Conservation (phyloP, 2,329 filamentous ascomycete genomes). For the Celoporthe dispersa region DNA sequence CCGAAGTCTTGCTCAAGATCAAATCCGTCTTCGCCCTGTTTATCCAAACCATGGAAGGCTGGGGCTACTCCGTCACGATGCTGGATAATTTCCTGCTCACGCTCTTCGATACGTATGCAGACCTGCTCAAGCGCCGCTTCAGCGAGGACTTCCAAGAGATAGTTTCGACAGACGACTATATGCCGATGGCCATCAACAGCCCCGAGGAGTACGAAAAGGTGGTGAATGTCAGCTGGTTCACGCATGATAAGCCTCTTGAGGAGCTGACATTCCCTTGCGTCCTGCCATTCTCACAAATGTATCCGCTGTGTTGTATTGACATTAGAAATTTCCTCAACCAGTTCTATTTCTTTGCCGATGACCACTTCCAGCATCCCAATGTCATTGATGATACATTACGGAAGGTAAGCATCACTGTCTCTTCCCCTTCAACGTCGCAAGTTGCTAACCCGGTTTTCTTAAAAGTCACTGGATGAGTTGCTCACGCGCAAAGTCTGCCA, state of each 20-base stretch:
- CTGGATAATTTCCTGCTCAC: slow-evolving; percentile 86
- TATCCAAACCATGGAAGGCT: slow-evolving; percentile 98
- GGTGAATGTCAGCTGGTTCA: slow-evolving; percentile 94
- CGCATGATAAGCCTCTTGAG: slow-evolving; percentile 75
- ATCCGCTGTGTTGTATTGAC: slow-evolving; percentile 96
- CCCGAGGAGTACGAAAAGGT: slow-evolving; percentile 94
- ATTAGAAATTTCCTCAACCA: slow-evolving; percentile 97
- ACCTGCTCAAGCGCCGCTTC: slow-evolving; percentile 86
- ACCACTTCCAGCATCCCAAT: slow-evolving; percentile 89
- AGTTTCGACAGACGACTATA: slow-evolving; percentile 94
- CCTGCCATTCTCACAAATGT: slow-evolving; percentile 99
- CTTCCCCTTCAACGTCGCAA: not conserved
- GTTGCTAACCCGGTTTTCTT: not conserved
- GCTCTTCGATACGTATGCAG: slow-evolving; percentile 92
- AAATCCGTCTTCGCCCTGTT: slow-evolving; percentile 93
- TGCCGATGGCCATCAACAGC: slow-evolving; percentile 97
- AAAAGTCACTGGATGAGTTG: slow-evolving; percentile 95
- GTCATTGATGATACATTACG: slow-evolving; percentile 91
- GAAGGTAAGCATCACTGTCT: slow-evolving; percentile 55
- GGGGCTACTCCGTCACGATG: slow-evolving; percentile 82
- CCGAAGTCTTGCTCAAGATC: slow-evolving; percentile 89
- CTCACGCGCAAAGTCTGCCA: slow-evolving; percentile 90
- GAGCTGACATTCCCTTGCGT: slow-evolving; percentile 89
- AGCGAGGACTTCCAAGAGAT: slow-evolving; percentile 95
- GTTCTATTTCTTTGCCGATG: slow-evolving; percentile 96